These are phyloP conservation scores for Plenodomus tracheiphilus DNA, from an alignment of 2,329 filamentous ascomycete genomes.

Conservation along the genomic window DNA sequence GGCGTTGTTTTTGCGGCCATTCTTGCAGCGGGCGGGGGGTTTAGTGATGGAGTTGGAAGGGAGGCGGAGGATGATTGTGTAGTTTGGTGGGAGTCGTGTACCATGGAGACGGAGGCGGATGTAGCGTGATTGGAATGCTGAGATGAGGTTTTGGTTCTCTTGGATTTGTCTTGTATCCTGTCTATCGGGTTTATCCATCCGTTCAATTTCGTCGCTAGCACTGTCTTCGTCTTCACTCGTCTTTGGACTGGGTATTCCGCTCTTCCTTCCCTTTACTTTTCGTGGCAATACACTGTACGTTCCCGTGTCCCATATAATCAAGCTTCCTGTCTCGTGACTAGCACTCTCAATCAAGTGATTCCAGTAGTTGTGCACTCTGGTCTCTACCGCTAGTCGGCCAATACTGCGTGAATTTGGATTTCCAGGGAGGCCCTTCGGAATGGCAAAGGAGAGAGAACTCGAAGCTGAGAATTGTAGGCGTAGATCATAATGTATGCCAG, in stretches of 20 bases:
- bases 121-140: conserved; percentile 44
- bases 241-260: conserved; percentile 25
- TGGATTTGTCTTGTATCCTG: too few species aligned
- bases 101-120: conserved; percentile 50
- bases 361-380: conserved; percentile 50
- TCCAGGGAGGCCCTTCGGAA: conserved; percentile 51
- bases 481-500: conserved; percentile 70
- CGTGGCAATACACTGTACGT: conserved; percentile 46
- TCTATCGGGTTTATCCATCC: too few species aligned
- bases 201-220: too few species aligned
- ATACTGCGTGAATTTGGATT: conserved; percentile 46
- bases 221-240: conserved; percentile 32
- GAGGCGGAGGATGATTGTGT: conserved; percentile 47
- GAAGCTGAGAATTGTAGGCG: conserved; percentile 69
- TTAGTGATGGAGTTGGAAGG: conserved; percentile 38
- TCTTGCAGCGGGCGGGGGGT: conserved; percentile 17
- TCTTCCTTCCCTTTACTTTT: conserved; percentile 5
- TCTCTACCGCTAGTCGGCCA: conserved; percentile 51
- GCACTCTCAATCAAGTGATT: conserved; percentile 52
- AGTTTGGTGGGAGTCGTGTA: conserved; percentile 41
- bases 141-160: conserved; percentile 43
- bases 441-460: conserved; percentile 63
- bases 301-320: conserved; percentile 53
- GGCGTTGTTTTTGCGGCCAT: conserved; percentile 8
- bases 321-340: conserved; percentile 47